These are phyloP conservation scores for Tetrapyrgos nigripes DNA, from an alignment of 1,284 basidiomycete species.

Conservation along the genomic window DNA sequence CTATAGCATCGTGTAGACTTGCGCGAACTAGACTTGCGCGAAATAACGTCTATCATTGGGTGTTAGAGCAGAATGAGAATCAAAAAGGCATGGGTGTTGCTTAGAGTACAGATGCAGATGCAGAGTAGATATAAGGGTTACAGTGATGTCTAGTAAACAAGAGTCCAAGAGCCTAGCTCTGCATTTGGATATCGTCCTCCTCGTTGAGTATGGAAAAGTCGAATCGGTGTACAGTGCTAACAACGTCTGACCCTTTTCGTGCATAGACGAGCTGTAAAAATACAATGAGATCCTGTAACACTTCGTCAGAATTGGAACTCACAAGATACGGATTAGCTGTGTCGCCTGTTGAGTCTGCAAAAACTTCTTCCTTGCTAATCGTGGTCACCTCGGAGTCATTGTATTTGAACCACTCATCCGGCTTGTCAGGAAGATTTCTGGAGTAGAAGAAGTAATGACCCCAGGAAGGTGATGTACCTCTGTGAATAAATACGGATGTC, in stretches of 20 bases:
- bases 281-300: slow-evolving; percentile 4
- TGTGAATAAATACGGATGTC: slow-evolving; percentile 96
- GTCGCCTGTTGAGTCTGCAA: slow-evolving; percentile 81
- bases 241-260: slow-evolving; percentile 73
- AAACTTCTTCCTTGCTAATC: slow-evolving; percentile 77
- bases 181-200: neutral
- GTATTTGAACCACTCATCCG: slow-evolving; percentile 94
- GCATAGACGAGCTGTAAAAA: slow-evolving; percentile 76
- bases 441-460: slow-evolving; percentile 94
- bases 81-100: too few species aligned
- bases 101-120: too few species aligned
- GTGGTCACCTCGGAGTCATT: slow-evolving; percentile 86
- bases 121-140: too few species aligned
- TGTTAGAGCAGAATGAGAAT: too few species aligned
- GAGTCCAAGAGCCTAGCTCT: neutral
- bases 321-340: slow-evolving; percentile 87
- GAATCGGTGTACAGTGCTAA: slow-evolving; percentile 79
- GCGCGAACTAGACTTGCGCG: too few species aligned
- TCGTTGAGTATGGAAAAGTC: slow-evolving; percentile 4
- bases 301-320: slow-evolving; percentile 31
- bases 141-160: too few species aligned
- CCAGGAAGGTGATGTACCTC: slow-evolving; percentile 83
- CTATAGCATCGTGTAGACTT: too few species aligned
- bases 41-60: too few species aligned
- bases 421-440: slow-evolving; percentile 75